Conservation (phyloP, 306 rosid species). For the Astragalus glycyphyllos region DNA sequence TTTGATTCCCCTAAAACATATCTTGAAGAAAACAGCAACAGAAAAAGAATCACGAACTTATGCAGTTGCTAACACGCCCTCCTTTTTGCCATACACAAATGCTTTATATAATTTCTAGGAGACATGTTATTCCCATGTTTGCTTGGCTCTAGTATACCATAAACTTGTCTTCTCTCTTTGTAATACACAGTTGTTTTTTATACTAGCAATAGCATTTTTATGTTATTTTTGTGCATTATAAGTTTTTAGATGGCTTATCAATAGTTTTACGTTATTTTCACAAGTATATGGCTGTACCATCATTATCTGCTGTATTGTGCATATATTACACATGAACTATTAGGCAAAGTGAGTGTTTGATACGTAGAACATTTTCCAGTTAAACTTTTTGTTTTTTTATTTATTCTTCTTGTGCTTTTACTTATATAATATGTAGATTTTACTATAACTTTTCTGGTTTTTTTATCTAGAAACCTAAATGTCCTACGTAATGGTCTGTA, state of each 20-base stretch:
- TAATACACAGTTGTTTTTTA: slow-evolving; percentile 19
- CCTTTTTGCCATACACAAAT: slow-evolving; percentile 20
- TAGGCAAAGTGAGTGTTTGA: neutral
- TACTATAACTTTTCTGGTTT: too few species aligned
- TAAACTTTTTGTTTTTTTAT: too few species aligned
- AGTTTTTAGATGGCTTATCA: slow-evolving; percentile 26
- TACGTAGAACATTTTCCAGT: too few species aligned
- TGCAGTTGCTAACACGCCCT: slow-evolving; percentile 19
- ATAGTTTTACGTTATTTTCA: slow-evolving; percentile 16
- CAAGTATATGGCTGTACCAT: neutral
- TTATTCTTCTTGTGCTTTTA: too few species aligned
- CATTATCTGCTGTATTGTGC: slow-evolving; percentile 1
- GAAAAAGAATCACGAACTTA: slow-evolving; percentile 30
- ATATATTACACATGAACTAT: neutral
- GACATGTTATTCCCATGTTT: slow-evolving; percentile 30
- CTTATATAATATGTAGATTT: too few species aligned
- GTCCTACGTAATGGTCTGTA: too few species aligned
- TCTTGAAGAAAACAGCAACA: slow-evolving; percentile 34
- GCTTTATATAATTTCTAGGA: slow-evolving; percentile 35
- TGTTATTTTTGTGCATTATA: slow-evolving; percentile 26
- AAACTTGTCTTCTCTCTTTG: slow-evolving; percentile 33
- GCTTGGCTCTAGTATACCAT: slow-evolving; percentile 34
- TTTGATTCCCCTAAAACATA: slow-evolving; percentile 24
- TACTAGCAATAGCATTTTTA: slow-evolving; percentile 19
- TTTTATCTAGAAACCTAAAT: too few species aligned